Evolutionary conservation across 1,139 yeast genomes (phyloP), one percentile per base, ranked within the genome.

Genomic region (Debaryomyces fabryi): DNA sequence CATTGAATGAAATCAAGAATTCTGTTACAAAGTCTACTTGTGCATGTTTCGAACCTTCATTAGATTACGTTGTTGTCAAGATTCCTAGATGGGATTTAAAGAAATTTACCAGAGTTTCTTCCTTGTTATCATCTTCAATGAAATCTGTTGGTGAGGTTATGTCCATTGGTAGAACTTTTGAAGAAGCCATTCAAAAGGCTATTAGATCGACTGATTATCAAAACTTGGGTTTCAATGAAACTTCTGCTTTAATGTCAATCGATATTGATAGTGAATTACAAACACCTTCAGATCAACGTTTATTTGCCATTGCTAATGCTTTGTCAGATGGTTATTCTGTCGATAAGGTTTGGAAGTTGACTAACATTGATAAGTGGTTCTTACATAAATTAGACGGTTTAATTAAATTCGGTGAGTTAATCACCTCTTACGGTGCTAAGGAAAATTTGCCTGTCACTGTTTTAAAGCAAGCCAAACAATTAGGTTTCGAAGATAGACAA

Each of bases 81-180:
- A 93, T 93, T 71, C 99, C 99, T 69, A 85, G 99, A 78, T 93
- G 99, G 99, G 99, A 93, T 74, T 81, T 93, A 72, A 87, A 89
- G 79, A 93, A 93, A 75, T 93, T 93, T 74, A 89, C 93, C 56
- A 83, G 97, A 69, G 99, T 93, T 46, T 87, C 96, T 45, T 84
- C 92, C 49, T 81, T 86, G 63, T 81, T 93, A 61, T 87, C 96
- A 34, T 92, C 98, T 5, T 85, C 97, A 40, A 93, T 93, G 99
- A 93, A 93, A 73, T 91, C 97, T 57, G 99, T 93, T 53, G 99
- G 99, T 78, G 99, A 93, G 72, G 99, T 93, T 50, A 93, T 93
- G 99, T 82, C 96, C 55, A 91, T 93, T 68, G 99, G 99, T 66
- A 83, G 99, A 72, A 93, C 96, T 13, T 93, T 93, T 59, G 99